Conservation (phyloP, 139 green algal genomes). For the Dunaliella primolecta region DNA sequence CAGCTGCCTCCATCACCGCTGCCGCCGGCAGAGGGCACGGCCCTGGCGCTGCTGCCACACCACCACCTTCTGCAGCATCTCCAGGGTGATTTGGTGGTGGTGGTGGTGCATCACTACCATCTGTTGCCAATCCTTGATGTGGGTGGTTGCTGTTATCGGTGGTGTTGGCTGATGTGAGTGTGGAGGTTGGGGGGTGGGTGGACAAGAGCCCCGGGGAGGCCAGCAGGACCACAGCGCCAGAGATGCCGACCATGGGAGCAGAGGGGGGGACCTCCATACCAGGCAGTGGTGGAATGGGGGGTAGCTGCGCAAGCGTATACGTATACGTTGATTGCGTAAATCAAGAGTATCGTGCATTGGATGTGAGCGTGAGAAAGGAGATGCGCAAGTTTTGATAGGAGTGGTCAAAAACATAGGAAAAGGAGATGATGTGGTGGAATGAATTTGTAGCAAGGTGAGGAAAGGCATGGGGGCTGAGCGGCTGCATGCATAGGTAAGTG, state of each 20-base stretch:
- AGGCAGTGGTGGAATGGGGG: background rate
- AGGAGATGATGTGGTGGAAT: background rate
- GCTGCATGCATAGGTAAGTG: too few species aligned
- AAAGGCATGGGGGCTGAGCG: too few species aligned
- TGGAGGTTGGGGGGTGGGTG: background rate
- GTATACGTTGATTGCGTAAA: too few species aligned
- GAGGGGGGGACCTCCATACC: slow-evolving; percentile 17
- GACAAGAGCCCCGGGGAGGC: slow-evolving; percentile 15
- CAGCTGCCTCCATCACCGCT: background rate
- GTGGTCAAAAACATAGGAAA: too few species aligned
- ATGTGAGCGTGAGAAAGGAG: too few species aligned
- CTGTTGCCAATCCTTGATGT: too few species aligned
- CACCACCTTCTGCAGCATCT: background rate
- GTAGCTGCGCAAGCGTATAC: too few species aligned
- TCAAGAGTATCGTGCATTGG: too few species aligned
- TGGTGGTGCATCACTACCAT: background rate
- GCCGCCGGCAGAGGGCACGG: background rate
- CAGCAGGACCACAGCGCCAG: slow-evolving; percentile 26
- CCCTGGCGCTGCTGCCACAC: too few species aligned
- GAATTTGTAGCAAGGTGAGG: too few species aligned
- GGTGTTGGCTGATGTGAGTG: background rate
- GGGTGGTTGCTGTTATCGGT: too few species aligned
- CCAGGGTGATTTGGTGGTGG: background rate
- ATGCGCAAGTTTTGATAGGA: too few species aligned
- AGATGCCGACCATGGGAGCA: slow-evolving; percentile 19